Percentiles rank a stretch among this genome's conserved stretches.
phyloP scores from a whole-genome alignment of 2,329 filamentous ascomycete genomes.

The Cercospora zeae-maydis region DNA sequence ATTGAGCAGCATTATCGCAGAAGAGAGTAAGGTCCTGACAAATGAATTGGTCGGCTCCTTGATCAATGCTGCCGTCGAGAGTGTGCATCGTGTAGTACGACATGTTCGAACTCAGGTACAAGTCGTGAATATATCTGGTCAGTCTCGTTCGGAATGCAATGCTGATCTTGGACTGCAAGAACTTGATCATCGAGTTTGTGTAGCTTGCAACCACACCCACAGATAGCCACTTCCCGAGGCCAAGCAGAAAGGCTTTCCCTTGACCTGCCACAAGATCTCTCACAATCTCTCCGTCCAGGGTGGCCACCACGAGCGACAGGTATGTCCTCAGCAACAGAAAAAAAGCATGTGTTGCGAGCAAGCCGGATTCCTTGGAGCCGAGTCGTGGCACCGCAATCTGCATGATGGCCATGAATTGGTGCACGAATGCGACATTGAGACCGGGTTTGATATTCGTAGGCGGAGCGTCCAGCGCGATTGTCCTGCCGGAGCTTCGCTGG shows the following conservation, averaged over 20 bases:
- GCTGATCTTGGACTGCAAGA: constrained; percentile 93
- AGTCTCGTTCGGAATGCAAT: constrained; percentile 95
- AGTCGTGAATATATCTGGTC: constrained; percentile 93
- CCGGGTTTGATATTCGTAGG: constrained; percentile 89
- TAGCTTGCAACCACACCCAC: constrained; percentile 92
- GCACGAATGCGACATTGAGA: constrained; percentile 89
- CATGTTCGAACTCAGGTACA: constrained; percentile 90
- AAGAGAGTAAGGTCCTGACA: constrained; percentile 95
- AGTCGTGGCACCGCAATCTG: constrained; percentile 97
- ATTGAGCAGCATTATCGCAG: constrained; percentile 82
- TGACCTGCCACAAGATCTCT: constrained; percentile 94
- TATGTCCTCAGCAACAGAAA: constrained; percentile 93
- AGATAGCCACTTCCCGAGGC: constrained; percentile 90
- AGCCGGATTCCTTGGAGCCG: constrained; percentile 90
- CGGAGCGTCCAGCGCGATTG: constrained; percentile 56
- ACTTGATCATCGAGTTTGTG: constrained; percentile 99
- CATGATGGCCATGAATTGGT: constrained; percentile 92
- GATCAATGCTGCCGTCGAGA: constrained; percentile 85
- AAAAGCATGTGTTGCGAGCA: constrained; percentile 81
- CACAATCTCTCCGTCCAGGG: constrained; percentile 93
- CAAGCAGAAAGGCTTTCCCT: constrained; percentile 81
- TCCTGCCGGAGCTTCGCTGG: constrained; percentile 62
- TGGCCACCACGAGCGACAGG: constrained; percentile 85
- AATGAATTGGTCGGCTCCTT: constrained; percentile 93
- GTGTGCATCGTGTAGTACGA: constrained; percentile 97